Conservation (phyloP, 2,329 filamentous ascomycete species). For the Aspergillus novofumigatus region DNA sequence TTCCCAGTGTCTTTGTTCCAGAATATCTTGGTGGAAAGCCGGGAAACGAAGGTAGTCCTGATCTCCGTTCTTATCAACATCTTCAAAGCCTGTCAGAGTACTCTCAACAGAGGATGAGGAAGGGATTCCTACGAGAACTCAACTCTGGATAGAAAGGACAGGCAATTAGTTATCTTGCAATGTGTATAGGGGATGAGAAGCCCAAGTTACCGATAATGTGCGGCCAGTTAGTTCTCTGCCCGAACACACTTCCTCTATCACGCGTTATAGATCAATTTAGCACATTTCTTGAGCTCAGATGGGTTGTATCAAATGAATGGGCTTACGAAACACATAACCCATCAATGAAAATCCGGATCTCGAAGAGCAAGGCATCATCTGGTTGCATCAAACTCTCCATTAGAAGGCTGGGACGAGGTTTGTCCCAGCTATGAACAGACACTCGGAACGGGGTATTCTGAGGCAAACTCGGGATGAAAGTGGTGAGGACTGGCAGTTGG, state of each 20-base stretch:
- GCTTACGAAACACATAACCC: conserved; percentile 60
- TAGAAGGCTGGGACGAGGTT: conserved; percentile 56
- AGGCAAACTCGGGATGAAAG: conserved; percentile 64
- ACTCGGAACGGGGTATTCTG: conserved; percentile 61
- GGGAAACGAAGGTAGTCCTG: conserved; percentile 67
- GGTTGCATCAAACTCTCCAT: conserved; percentile 55
- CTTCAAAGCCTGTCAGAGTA: conserved; percentile 16
- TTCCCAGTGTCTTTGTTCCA: conserved; percentile 68
- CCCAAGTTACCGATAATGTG: conserved; percentile 47
- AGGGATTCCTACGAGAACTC: conserved; percentile 29
- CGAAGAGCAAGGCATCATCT: conserved; percentile 56
- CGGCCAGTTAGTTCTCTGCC: conserved; percentile 50
- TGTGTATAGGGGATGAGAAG: neutral
- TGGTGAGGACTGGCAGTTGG: conserved; percentile 62
- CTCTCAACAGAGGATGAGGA: conserved; percentile 37
- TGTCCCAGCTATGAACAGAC: conserved; percentile 71
- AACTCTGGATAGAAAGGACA: conserved; percentile 23
- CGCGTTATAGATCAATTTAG: neutral
- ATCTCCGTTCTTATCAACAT: conserved; percentile 54
- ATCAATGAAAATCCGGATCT: conserved; percentile 66
- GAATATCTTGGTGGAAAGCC: conserved; percentile 62
- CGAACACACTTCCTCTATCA: conserved; percentile 53
- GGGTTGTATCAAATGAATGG: neutral
- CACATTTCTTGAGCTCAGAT: neutral
- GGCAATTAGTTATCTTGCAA: neutral